phyloP scores from a whole-genome alignment of 2,329 filamentous ascomycete genomes.

The Aspergillus puulaauensis region DNA sequence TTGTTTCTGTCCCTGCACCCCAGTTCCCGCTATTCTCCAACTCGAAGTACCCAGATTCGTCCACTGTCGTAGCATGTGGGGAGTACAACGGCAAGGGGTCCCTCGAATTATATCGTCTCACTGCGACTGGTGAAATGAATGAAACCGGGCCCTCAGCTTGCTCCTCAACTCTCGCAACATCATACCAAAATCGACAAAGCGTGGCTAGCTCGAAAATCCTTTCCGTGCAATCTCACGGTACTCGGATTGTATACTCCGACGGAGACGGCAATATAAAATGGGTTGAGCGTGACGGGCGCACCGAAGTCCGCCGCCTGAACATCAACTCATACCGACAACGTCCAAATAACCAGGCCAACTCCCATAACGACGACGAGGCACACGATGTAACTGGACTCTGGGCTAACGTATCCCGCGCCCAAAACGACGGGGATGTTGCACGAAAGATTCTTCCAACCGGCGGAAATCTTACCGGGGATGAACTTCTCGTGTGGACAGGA shows the following conservation, averaged over 20 bases:
- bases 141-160: conserved; percentile 24
- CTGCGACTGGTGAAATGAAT: conserved; percentile 26
- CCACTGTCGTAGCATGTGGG: conserved; percentile 77
- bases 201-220: conserved; percentile 78
- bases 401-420: conserved; percentile 54
- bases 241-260: conserved; percentile 78
- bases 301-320: conserved; percentile 56
- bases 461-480: conserved; percentile 53
- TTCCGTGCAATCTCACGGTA: conserved; percentile 77
- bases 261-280: conserved; percentile 82
- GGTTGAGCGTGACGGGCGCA: conserved; percentile 78
- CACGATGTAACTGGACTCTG: conserved; percentile 57
- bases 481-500: conserved; percentile 84
- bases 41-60: conserved; percentile 49
- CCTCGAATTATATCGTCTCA: conserved; percentile 71
- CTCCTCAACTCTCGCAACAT: conserved; percentile 26
- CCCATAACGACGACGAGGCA: conserved; percentile 15
- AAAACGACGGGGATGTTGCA: conserved; percentile 66
- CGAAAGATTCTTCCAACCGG: conserved; percentile 72
- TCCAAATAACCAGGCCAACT: background rate
- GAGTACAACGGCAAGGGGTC: conserved; percentile 91
- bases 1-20: conserved; percentile 63
- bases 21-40: conserved; percentile 46
- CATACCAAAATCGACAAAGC: conserved; percentile 78
- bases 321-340: conserved; percentile 48